phyloP scores from a whole-genome alignment of 306 rosid species.

The Hippophae rhamnoides region DNA sequence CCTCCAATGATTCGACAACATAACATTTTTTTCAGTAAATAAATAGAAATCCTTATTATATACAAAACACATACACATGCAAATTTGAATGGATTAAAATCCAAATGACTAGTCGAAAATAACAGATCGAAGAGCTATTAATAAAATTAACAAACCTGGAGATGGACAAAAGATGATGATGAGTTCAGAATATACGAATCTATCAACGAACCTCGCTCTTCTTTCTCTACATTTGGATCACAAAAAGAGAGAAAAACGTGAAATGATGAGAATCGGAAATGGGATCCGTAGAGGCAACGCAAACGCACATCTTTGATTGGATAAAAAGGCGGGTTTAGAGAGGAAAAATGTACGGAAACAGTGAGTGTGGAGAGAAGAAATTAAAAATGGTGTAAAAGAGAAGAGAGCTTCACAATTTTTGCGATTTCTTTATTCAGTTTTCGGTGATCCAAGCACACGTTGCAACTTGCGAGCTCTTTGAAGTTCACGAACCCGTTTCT shows the following conservation, averaged over 20 bases:
- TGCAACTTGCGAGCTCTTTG: too few species aligned
- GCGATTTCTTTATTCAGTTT: too few species aligned
- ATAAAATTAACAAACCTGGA: neutral
- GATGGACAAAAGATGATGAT: conserved; percentile 6
- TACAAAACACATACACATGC: neutral
- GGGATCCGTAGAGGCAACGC: conserved; percentile 22
- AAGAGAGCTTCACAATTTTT: too few species aligned
- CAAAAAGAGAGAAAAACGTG: neutral
- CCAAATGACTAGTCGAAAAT: neutral
- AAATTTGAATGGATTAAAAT: neutral
- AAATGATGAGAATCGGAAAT: conserved; percentile 3
- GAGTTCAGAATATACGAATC: conserved; percentile 20
- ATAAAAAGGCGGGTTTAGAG: too few species aligned
- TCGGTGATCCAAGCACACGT: too few species aligned
- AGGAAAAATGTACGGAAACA: too few species aligned
- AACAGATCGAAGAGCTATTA: conserved; percentile 16
- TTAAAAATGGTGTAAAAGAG: too few species aligned
- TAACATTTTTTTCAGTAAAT: neutral
- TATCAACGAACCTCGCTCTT: conserved; percentile 5
- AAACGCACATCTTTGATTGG: conserved; percentile 2
- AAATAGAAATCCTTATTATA: neutral
- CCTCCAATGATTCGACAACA: neutral
- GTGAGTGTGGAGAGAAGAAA: too few species aligned
- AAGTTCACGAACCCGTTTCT: too few species aligned
- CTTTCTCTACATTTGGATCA: conserved; percentile 27